phyloP scores from a whole-genome alignment of 2,329 filamentous ascomycete genomes.

The Sporothrix mexicana region DNA sequence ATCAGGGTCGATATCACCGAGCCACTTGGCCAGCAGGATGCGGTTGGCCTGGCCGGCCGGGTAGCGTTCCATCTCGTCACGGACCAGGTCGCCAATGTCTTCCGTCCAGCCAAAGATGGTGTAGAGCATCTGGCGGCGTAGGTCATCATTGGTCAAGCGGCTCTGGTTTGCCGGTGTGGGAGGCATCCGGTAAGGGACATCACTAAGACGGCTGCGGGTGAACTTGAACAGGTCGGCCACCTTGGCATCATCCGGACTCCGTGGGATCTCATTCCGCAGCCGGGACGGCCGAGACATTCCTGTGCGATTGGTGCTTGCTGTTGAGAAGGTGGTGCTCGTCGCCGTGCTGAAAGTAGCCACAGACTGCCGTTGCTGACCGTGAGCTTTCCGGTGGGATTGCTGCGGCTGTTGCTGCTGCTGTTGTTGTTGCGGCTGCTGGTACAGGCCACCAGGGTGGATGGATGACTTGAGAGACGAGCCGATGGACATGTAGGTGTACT shows the following conservation, averaged over 20 bases:
- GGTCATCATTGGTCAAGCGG: conserved; percentile 74
- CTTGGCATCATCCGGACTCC: conserved; percentile 75
- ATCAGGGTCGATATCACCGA: conserved; percentile 83
- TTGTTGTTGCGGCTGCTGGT: conserved; percentile 27
- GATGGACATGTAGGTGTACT: conserved; percentile 71
- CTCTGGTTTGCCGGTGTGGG: conserved; percentile 63
- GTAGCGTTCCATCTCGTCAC: conserved; percentile 82
- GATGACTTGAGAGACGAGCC: conserved; percentile 62
- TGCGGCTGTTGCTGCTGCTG: background rate
- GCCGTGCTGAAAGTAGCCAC: conserved; percentile 60
- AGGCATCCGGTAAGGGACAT: conserved; percentile 78
- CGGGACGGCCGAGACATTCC: conserved; percentile 60
- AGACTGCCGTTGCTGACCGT: conserved; percentile 45
- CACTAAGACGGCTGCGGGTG: conserved; percentile 77
- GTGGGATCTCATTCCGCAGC: conserved; percentile 78
- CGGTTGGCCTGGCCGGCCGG: conserved; percentile 74
- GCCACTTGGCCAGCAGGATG: conserved; percentile 89
- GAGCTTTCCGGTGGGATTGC: conserved; percentile 36
- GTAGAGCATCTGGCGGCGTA: conserved; percentile 87
- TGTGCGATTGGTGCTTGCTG: conserved; percentile 45
- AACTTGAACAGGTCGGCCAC: conserved; percentile 84
- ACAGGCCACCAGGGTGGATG: conserved; percentile 29
- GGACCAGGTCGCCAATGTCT: conserved; percentile 79
- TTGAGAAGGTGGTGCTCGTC: conserved; percentile 58
- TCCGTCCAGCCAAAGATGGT: conserved; percentile 95